Evolutionary conservation across 2,329 filamentous ascomycete genomes (phyloP).

Genomic region (Aspergillus sp.): DNA sequence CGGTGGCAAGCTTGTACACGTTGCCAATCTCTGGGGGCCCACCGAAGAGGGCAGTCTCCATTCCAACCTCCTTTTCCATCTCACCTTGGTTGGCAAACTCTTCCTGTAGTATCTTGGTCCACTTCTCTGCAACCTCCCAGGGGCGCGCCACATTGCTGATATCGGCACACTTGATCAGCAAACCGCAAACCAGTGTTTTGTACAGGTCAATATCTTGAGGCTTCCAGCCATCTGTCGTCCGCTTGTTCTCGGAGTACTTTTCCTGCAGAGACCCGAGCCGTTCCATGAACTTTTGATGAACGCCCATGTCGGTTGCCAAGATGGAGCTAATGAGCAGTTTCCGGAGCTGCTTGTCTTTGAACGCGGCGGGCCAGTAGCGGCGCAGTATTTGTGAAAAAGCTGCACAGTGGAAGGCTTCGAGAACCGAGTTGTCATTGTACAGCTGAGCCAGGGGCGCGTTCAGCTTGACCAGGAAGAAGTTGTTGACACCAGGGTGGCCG

Average conservation of each 20-base stretch:
- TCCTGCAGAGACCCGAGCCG: slow-evolving; percentile 80
- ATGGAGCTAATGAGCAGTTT: slow-evolving; percentile 97
- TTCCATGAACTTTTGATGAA: slow-evolving; percentile 97
- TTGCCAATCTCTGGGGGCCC: slow-evolving; percentile 81
- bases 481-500: slow-evolving; percentile 96
- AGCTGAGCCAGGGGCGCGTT: slow-evolving; percentile 92
- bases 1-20: slow-evolving; percentile 77
- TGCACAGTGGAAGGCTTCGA: slow-evolving; percentile 97
- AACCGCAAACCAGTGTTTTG: slow-evolving; percentile 79
- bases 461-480: slow-evolving; percentile 88
- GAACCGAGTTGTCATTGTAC: slow-evolving; percentile 94
- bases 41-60: slow-evolving; percentile 83
- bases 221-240: slow-evolving; percentile 72
- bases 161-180: slow-evolving; percentile 97
- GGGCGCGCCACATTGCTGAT: slow-evolving; percentile 96
- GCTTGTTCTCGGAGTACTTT: slow-evolving; percentile 70
- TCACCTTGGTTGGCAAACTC: slow-evolving; percentile 92
- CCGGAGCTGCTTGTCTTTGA: slow-evolving; percentile 77
- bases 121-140: slow-evolving; percentile 79
- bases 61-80: slow-evolving; percentile 87
- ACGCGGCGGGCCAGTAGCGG: slow-evolving; percentile 85
- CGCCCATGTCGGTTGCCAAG: slow-evolving; percentile 93
- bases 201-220: slow-evolving; percentile 75
- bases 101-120: slow-evolving; percentile 93
- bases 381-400: slow-evolving; percentile 95